Evolutionary conservation across 2,329 filamentous ascomycete species (phyloP), one percentile per base, ranked within the genome.

Genomic region (Cladorrhinum sp.): DNA sequence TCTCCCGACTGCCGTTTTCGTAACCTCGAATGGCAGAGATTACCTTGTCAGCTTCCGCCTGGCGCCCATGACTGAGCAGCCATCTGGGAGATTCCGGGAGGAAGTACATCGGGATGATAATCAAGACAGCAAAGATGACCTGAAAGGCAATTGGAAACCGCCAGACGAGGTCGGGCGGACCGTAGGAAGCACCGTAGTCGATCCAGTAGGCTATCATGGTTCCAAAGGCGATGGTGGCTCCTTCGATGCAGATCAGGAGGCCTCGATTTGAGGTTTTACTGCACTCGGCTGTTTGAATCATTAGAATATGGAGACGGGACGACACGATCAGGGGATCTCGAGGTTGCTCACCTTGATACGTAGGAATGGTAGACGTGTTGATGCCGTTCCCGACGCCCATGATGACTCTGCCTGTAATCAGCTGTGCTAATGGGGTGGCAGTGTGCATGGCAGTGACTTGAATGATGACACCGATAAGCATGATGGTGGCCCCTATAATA

Each of bases 391-490:
- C 82, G 2, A 83, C 68, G 18, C 82, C 81, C 12, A 81, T 83
- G 4, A 84, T 72, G 8, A 82, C 76, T 53, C 81, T 71, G 6
- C 79, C 79, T 55, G 79, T 71, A 58, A 81, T 79, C 64, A 82
- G 75, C 65, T 82, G 79, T 1, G 77, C 74, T 33, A 77, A 62
- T 1, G 75, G 72, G 9, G 62, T 60, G 6, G 72, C 62, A 23
- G 60, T 59, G 0, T 63, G 55, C 58, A 72, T 67, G 18, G 73
- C 58, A 16, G 78, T 75, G 36, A 82, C 73, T 68, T 89, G 86
- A 39, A 89, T 80, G 8, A 82, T 75, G 33, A 85, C 84, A 18
- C 86, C 86, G 9, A 86, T 58, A 8, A 85, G 79, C 80, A 88
- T 84, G 65, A 88, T 80, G 10, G 75, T 64, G 8, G 80, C 80